Percentiles rank a stretch among this genome's conserved stretches.
phyloP scores from a whole-genome alignment of 2,329 filamentous ascomycete species.

The Exophiala phaeomuriformis region DNA sequence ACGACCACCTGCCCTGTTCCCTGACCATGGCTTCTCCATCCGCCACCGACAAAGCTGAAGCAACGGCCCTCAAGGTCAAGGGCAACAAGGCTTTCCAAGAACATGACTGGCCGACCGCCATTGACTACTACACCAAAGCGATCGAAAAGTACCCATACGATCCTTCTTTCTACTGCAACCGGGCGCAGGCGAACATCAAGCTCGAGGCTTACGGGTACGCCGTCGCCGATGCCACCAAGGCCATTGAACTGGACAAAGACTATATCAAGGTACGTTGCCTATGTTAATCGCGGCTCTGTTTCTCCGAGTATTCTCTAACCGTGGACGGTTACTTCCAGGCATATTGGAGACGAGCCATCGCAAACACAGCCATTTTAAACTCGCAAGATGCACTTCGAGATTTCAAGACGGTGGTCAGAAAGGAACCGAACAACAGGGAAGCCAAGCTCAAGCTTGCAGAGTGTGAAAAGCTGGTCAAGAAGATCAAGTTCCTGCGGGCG shows the following conservation, averaged over 20 bases:
- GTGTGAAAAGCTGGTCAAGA: conserved; percentile 89
- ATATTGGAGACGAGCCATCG: conserved; percentile 87
- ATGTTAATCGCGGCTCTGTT: not conserved
- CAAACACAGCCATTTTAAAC: conserved; percentile 82
- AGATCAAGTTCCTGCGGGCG: conserved; percentile 85
- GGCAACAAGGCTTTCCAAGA: conserved; percentile 87
- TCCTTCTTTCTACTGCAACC: conserved; percentile 86
- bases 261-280: conserved; percentile 68
- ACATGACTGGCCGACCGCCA: conserved; percentile 76
- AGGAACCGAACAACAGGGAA: conserved; percentile 81
- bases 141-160: conserved; percentile 78
- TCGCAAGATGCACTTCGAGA: conserved; percentile 84
- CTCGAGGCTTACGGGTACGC: conserved; percentile 92
- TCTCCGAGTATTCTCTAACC: conserved; percentile 1
- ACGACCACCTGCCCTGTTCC: not conserved
- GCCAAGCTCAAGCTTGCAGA: conserved; percentile 85
- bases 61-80: conserved; percentile 78
- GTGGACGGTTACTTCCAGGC: conserved; percentile 49
- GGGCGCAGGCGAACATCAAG: conserved; percentile 91
- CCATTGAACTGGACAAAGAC: conserved; percentile 77
- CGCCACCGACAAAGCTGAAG: conserved; percentile 53
- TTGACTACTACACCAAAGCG: conserved; percentile 78
- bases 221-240: conserved; percentile 81
- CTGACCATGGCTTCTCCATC: conserved; percentile 32
- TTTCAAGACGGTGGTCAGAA: conserved; percentile 82